Evolutionary conservation across 176 grass and related monocot species (phyloP), one percentile per base, ranked within the genome.

Genomic region (Rhynchospora breviuscula): DNA sequence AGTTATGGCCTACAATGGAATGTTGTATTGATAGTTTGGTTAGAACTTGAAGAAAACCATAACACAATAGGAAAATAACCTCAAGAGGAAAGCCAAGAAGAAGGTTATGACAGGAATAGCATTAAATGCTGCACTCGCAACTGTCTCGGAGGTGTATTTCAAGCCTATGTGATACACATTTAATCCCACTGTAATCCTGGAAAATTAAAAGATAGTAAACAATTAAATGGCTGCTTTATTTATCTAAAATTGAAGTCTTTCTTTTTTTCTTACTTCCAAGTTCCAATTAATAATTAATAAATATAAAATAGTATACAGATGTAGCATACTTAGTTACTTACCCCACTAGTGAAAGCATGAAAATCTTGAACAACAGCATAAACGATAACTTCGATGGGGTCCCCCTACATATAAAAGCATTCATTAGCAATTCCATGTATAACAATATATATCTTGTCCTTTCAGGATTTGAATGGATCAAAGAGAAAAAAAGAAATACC

Each of bases 301-400:
- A 4, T 9, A 67, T 40, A n/a, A 67, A 79, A 52, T 18, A 9
- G 3, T 12, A 61, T 12, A 26, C 18, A n/a, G 29, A 62, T 61
- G 33, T 18, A 54, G 67, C 59, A 14, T 33, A 48, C 83, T 29
- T 29, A 29, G 26, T 29, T 29, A 29, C 26, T 59, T 90, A 93
- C 91, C 91, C 91, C 23, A 91, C 19, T 2, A 97, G 70, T 26
- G 92, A 88, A 79, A 71, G 91, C 12, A 97, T 8, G 92, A 97
- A 97, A 31, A 97, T 59, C 90, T 94, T 97, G 22, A 92, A 19
- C 8, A 89, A 79, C 72, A 94, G 4, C 21, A 84, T 8, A 10
- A 81, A 87, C 0, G 92, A 67, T 83, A 97, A 52, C 10, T 87
- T 77, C 57, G 88, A 80, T 21, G 77, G 61, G 3, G 81, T 90